phyloP scores from a whole-genome alignment of 805 yeast species.

The Torulaspora quercuum region DNA sequence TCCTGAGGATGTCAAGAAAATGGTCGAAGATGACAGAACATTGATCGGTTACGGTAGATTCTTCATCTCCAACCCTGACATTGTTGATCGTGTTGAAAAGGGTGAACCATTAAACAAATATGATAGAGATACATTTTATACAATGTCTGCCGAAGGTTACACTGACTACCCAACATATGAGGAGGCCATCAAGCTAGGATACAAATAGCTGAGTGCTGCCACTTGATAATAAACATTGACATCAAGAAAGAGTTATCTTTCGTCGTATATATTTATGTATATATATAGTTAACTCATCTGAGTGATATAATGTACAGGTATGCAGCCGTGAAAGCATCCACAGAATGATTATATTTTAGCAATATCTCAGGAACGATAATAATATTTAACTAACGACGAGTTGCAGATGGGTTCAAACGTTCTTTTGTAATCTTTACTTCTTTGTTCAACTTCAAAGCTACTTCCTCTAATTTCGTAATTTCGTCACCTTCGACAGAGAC shows the following conservation, averaged over 20 bases:
- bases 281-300: constrained; percentile 12
- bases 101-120: constrained; percentile 43
- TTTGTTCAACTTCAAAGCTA: constrained; percentile 68
- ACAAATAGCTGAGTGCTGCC: too few species aligned
- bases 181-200: too few species aligned
- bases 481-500: constrained; percentile 75
- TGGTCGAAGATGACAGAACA: constrained; percentile 42
- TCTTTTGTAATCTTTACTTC: constrained; percentile 36
- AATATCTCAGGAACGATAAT: background rate
- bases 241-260: constrained; percentile 1
- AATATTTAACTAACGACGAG: constrained; percentile 22
- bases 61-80: constrained; percentile 55
- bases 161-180: constrained; percentile 42
- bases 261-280: constrained; percentile 11
- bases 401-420: constrained; percentile 30
- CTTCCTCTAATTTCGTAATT: constrained; percentile 78
- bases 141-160: constrained; percentile 40
- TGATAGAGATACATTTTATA: constrained; percentile 49
- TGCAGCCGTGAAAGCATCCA: constrained; percentile 17
- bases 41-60: constrained; percentile 46
- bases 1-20: constrained; percentile 29
- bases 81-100: constrained; percentile 44
- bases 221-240: background rate
- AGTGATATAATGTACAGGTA: constrained; percentile 20
- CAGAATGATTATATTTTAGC: constrained; percentile 4